Base-by-base conservation (phyloP, 768 basidiomycete species). In the Macrolepiota fuliginosa region DNA sequence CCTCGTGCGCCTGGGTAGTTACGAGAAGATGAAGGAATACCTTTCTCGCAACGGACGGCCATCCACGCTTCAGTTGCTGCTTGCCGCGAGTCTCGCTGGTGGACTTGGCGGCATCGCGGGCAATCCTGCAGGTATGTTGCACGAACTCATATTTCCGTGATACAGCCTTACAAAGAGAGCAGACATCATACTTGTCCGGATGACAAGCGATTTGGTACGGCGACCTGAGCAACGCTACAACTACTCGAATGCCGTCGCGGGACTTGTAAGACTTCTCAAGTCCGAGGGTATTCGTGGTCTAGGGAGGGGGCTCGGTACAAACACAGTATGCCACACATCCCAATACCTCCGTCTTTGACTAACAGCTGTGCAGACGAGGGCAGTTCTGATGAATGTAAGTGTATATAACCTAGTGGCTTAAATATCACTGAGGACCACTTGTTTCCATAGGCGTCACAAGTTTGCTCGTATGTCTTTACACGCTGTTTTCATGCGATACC, bases 161-260 rank as follows among this genome's bases (percentile, higher is more conserved):
- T 52, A 24, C 42, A 19, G 11, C 49, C 45, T 35, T 49, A 25
- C 49, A 37, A 50, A 17, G 19, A 17, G 7, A 12, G 47, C 63
- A 83, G 91, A 92, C 71, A 86, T 92, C 57, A 66, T 92, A 6
- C 76, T 93, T 46, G 87, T 92, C 13, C 80, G 94, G 57, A 96
- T 96, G 94, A 93, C 92, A 25, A 94, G 90, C 66, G 94, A 96
- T 72, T 81, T 84, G 6, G 79, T 88, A 29, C 85, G 90, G 65
- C 87, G 90, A 17, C 84, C 87, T 25, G 88, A 89, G 62, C 81
- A 87, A 66, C 81, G 87, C 58, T 92, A 90, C 68, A 82, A 86
- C 50, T 96, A 96, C 72, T 78, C 81, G 22, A 92, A 95, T 71
- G 92, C 86, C n/a, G 64, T 94, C 17, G 79, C 81, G 52, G 94